phyloP scores from a whole-genome alignment of 306 rosid genomes.

The Citrullus colocynthis region DNA sequence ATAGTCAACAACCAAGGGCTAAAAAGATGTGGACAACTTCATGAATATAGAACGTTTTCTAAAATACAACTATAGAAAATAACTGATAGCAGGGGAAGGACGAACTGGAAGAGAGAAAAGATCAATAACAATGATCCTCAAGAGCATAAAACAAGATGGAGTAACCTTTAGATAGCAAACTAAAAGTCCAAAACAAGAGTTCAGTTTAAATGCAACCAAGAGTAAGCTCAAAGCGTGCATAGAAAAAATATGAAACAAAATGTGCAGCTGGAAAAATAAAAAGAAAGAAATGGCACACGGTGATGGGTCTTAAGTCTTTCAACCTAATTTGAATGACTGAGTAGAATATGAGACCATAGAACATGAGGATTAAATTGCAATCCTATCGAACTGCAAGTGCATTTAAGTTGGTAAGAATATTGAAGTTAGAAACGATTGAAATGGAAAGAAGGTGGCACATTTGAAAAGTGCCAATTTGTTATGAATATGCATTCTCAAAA shows the following conservation, averaged over 20 bases:
- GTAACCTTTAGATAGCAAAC: neutral
- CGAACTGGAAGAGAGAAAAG: neutral
- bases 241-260: neutral
- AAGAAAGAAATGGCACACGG: neutral
- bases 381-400: neutral
- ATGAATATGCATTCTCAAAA: neutral
- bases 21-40: neutral
- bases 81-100: neutral
- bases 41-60: neutral
- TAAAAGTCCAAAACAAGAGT: neutral
- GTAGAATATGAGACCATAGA: neutral
- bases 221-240: neutral
- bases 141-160: neutral
- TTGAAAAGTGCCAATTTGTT: neutral
- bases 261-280: neutral
- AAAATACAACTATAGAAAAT: neutral
- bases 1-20: neutral
- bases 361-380: neutral
- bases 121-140: neutral
- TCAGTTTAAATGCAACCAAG: neutral
- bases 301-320: neutral
- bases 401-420: neutral
- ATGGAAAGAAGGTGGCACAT: neutral
- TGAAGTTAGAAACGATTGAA: neutral
- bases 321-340: neutral